phyloP scores from a whole-genome alignment of 345 rosid species.

The Cardiospermum halicacabum region DNA sequence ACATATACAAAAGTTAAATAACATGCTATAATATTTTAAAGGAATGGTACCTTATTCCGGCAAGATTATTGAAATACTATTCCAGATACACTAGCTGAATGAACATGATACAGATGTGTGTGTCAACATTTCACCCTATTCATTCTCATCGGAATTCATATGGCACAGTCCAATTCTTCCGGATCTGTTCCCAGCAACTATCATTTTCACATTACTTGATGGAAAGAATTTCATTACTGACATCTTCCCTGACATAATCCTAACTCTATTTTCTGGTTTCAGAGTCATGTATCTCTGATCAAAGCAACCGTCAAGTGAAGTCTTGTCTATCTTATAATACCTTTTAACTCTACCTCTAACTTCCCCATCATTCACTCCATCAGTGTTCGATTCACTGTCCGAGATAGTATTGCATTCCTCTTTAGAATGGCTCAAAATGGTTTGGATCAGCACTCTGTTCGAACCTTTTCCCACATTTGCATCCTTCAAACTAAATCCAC shows the following conservation, averaged over 20 bases:
- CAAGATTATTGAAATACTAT: slow-evolving; percentile 50
- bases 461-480: slow-evolving; percentile 39
- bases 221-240: slow-evolving; percentile 58
- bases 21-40: neutral
- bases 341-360: slow-evolving; percentile 10
- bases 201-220: slow-evolving; percentile 44
- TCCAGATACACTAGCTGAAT: slow-evolving; percentile 56
- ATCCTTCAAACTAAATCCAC: slow-evolving; percentile 45
- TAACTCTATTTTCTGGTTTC: slow-evolving; percentile 39
- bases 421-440: slow-evolving; percentile 23
- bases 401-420: slow-evolving; percentile 25
- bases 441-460: slow-evolving; percentile 24
- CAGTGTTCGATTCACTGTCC: slow-evolving; percentile 19
- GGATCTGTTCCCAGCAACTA: slow-evolving; percentile 58
- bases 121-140: slow-evolving; percentile 64
- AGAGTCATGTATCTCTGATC: slow-evolving; percentile 33
- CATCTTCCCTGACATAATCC: slow-evolving; percentile 57
- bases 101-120: slow-evolving; percentile 53
- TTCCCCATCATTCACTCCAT: slow-evolving; percentile 8
- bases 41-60: slow-evolving; percentile 67
- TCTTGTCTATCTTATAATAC: slow-evolving; percentile 25
- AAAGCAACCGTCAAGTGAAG: slow-evolving; percentile 10
- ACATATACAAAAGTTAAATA: neutral
- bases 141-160: slow-evolving; percentile 35
- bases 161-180: slow-evolving; percentile 82